These are phyloP conservation scores for Fusarium xylarioides DNA, from an alignment of 2,329 filamentous ascomycete species.

Conservation along the genomic window DNA sequence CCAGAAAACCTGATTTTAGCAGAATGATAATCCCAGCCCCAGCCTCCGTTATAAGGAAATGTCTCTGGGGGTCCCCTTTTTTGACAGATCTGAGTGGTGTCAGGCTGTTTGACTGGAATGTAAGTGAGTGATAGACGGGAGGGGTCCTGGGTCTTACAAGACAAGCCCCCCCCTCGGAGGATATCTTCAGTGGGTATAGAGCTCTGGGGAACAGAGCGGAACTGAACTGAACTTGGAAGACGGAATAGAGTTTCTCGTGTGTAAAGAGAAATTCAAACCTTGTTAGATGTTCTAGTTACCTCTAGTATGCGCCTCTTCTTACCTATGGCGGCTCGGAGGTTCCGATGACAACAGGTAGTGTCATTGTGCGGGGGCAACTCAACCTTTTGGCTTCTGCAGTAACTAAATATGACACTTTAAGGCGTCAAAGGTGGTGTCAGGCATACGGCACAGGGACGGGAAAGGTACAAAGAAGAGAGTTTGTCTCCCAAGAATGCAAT, in stretches of 20 bases:
- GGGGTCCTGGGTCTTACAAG: constrained; percentile 6
- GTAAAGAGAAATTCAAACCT: constrained; percentile 20
- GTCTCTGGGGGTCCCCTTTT: constrained; percentile 1
- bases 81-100: constrained; percentile 10
- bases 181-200: constrained; percentile 8
- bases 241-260: constrained; percentile 28
- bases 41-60: constrained; percentile 23
- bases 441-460: background rate
- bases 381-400: constrained; percentile 15
- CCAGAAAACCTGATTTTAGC: constrained; percentile 8
- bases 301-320: constrained; percentile 22
- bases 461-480: constrained; percentile 22
- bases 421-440: constrained; percentile 21
- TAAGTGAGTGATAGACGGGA: constrained; percentile 30
- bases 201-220: background rate
- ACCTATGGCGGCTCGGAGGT: constrained; percentile 19
- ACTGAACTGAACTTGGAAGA: background rate
- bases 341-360: constrained; percentile 24
- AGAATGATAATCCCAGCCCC: background rate
- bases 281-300: background rate
- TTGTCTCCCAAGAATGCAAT: constrained; percentile 27
- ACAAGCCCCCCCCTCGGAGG: background rate
- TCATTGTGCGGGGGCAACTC: constrained; percentile 20
- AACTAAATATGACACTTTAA: background rate
- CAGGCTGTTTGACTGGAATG: constrained; percentile 30